These are phyloP conservation scores for Exophiala viscosa DNA, from an alignment of 2,329 filamentous ascomycete genomes.

Conservation along the genomic window DNA sequence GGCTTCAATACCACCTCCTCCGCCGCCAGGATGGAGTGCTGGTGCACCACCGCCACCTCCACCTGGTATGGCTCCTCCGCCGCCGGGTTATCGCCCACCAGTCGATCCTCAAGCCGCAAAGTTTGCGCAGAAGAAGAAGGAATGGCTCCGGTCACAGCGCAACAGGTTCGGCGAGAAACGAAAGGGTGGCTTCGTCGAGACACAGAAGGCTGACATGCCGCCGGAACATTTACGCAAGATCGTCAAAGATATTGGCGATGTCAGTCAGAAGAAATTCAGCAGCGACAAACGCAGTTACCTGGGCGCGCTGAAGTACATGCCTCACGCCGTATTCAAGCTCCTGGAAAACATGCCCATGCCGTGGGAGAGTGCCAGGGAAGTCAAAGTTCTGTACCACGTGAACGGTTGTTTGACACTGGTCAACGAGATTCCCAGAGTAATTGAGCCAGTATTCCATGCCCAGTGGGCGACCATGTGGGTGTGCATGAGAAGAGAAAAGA, in stretches of 20 bases:
- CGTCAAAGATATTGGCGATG: slow-evolving; percentile 96
- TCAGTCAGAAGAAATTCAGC: slow-evolving; percentile 98
- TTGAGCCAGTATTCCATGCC: slow-evolving; percentile 95
- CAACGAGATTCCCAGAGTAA: slow-evolving; percentile 93
- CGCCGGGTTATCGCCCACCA: slow-evolving; percentile 77
- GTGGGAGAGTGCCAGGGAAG: slow-evolving; percentile 93
- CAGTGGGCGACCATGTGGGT: slow-evolving; percentile 99
- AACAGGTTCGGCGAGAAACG: slow-evolving; percentile 96
- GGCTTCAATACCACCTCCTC: slow-evolving; percentile 61
- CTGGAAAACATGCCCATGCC: slow-evolving; percentile 99
- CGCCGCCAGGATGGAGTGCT: slow-evolving; percentile 64
- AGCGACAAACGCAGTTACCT: slow-evolving; percentile 98
- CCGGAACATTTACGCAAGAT: slow-evolving; percentile 98
- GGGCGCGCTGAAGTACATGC: slow-evolving; percentile 98
- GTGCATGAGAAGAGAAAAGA: slow-evolving; percentile 96
- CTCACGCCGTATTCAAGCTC: slow-evolving; percentile 93
- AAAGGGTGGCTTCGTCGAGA: slow-evolving; percentile 93
- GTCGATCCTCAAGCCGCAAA: slow-evolving; percentile 84
- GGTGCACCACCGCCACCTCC: slow-evolving; percentile 50
- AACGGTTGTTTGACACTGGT: slow-evolving; percentile 96
- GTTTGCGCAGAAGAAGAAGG: slow-evolving; percentile 97
- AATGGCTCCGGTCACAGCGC: slow-evolving; percentile 90
- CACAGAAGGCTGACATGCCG: slow-evolving; percentile 97
- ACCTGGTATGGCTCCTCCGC: slow-evolving; percentile 65
- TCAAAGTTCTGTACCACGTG: slow-evolving; percentile 97